phyloP scores from a whole-genome alignment of 441 rosid species.

The Brassica balearica region DNA sequence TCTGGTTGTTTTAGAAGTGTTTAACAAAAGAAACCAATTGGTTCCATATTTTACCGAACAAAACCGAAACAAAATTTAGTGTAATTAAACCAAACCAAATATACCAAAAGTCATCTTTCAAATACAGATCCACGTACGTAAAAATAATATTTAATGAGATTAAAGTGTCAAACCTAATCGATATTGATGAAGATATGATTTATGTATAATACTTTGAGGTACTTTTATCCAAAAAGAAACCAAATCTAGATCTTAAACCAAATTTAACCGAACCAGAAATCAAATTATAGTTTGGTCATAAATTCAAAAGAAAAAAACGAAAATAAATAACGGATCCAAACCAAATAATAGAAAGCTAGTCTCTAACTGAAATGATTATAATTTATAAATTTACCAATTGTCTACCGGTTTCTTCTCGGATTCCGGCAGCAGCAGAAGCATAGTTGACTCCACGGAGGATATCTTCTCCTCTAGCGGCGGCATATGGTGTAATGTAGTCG shows the following conservation, averaged over 20 bases:
- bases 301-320: neutral
- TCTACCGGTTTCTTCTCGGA: slow-evolving; percentile 83
- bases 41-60: neutral
- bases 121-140: neutral
- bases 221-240: neutral
- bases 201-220: neutral
- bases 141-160: neutral
- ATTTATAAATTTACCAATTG: slow-evolving; percentile 60
- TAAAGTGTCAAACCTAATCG: neutral
- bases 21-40: neutral
- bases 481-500: slow-evolving; percentile 64
- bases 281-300: neutral
- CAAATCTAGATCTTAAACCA: neutral
- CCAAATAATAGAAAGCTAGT: neutral
- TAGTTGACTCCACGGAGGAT: slow-evolving; percentile 77
- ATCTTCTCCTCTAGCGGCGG: slow-evolving; percentile 61
- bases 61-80: neutral
- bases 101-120: neutral
- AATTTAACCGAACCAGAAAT: slow-evolving; percentile 1
- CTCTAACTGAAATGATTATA: neutral
- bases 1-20: too few relatives aligned
- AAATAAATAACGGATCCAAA: slow-evolving; percentile 1
- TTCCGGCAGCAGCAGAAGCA: slow-evolving; percentile 96
- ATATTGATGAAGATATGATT: too few relatives aligned
- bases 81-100: neutral